Base-by-base conservation (phyloP, 1,139 yeast species). In the Kodamaea ohmeri region DNA sequence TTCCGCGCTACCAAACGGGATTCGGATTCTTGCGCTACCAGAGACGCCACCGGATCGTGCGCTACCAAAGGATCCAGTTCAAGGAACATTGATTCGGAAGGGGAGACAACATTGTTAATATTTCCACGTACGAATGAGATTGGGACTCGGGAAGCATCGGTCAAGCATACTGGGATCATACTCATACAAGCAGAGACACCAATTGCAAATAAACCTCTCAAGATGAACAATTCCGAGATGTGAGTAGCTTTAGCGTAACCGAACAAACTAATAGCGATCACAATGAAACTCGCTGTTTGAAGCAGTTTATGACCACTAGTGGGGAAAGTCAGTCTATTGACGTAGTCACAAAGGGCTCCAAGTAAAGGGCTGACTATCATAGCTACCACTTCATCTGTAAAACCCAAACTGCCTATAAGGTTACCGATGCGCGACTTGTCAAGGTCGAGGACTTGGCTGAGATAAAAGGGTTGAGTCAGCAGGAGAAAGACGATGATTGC, bases 401-500 rank as follows among this genome's bases (percentile, higher is more conserved):
- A 73, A 0, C 87, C 86, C 35, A 83, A 55, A 2, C 73, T 63
- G 0, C 89, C 88, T 13, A 80, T 73, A 36, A 73, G 67, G 32
- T 66, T 63, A 1, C 89, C 89, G 41, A 79, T 65, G 32, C 66
- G 63, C 4, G 60, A 53, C 5, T 66, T 56, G 12, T 58, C 53
- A 25, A 75, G 58, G 0, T 75, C 75, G 13, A 80, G 58, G 1
- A 79, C 74, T 49, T 79, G 80, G 4, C 77, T 67, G 27, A 83
- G 63, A 53, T 74, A 80, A 52, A 80, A 82, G 3, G 89, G 79
- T 60, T 82, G 89, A 1, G 87, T 76, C 4, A 87, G 72, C 24
- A 80, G 69, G 36, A 82, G 57, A 51, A 82, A 83, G n/a, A 83
- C 88, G 32, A 80, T 77, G 37, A 80, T 65, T 3, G 86, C 67